A percentile compares a stretch with the other conserved stretches of the same genome.
phyloP scores from a whole-genome alignment of 306 rosid species.

The Parietaria judaica region DNA sequence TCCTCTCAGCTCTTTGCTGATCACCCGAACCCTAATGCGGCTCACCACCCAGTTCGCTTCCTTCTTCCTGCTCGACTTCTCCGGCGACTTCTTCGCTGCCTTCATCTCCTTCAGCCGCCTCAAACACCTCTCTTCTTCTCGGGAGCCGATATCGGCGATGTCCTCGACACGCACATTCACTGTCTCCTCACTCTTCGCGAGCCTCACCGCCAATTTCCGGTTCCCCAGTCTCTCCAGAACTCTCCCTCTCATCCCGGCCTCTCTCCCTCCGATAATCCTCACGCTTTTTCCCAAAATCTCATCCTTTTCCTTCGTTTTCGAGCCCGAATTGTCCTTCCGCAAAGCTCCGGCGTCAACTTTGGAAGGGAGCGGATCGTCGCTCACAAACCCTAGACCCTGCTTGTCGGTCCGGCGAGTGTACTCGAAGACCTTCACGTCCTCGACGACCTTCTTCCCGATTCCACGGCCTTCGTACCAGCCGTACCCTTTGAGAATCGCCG shows the following conservation, averaged over 20 bases:
- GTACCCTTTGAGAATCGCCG: conserved; percentile 71
- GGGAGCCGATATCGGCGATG: conserved; percentile 50
- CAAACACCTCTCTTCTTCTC: conserved; percentile 53
- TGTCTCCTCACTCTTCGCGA: conserved; percentile 25
- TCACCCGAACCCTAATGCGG: conserved; percentile 70
- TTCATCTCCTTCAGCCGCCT: neutral
- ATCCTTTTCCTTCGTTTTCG: conserved; percentile 6
- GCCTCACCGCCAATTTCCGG: conserved; percentile 35
- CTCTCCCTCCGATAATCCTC: conserved; percentile 50
- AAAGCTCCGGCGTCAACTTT: neutral
- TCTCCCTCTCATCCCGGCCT: conserved; percentile 48
- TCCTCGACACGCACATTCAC: conserved; percentile 37
- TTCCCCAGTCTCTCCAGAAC: conserved; percentile 31
- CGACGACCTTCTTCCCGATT: conserved; percentile 63
- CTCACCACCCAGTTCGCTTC: conserved; percentile 52
- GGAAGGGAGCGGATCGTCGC: conserved; percentile 1
- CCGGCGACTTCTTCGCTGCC: no score
- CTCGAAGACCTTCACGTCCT: conserved; percentile 52
- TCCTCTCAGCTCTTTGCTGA: conserved; percentile 54
- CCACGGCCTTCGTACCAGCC: conserved; percentile 88
- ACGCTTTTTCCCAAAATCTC: conserved; percentile 30
- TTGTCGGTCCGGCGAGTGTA: conserved; percentile 39
- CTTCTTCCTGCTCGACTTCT: neutral
- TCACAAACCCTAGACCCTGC: conserved; percentile 74
- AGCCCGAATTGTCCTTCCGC: neutral